Evolutionary conservation across 371 early-diverging fungal species (phyloP).

Genomic region (Haplosporangium sp.): DNA sequence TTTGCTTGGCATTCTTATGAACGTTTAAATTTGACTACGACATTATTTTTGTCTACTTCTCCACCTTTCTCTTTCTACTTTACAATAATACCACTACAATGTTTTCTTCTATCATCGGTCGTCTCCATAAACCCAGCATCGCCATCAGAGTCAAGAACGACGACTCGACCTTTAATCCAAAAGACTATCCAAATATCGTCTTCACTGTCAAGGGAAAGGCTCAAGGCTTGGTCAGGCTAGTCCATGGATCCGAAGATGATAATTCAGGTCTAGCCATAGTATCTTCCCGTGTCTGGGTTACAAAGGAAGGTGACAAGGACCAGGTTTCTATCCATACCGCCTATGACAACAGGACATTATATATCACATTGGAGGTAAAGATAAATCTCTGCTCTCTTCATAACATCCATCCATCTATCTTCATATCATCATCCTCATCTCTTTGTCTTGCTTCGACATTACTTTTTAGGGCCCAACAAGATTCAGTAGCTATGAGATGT

Average conservation of each 20-base stretch:
- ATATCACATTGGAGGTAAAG: constrained; percentile 38
- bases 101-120: constrained; percentile 39
- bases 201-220: constrained; percentile 41
- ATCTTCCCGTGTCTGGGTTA: constrained; percentile 52
- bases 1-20: constrained; percentile 1
- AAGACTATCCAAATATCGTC: constrained; percentile 33
- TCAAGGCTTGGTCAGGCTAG: constrained; percentile 43
- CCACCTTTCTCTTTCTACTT: neutral
- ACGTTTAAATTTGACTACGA: no score
- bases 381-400: neutral
- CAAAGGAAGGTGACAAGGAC: constrained; percentile 44
- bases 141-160: constrained; percentile 43
- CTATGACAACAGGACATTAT: constrained; percentile 31
- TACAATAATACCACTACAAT: constrained; percentile 10
- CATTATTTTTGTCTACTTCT: neutral
- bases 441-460: neutral
- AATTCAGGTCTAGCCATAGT: constrained; percentile 29
- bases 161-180: constrained; percentile 44
- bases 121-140: constrained; percentile 42
- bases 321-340: constrained; percentile 25
- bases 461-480: constrained; percentile 36
- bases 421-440: neutral
- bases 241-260: constrained; percentile 30
- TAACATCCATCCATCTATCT: neutral
- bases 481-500: constrained; percentile 37